These are phyloP conservation scores for Neopestalotiopsis sp. DNA, from an alignment of 2,329 filamentous ascomycete species.

Conservation along the genomic window DNA sequence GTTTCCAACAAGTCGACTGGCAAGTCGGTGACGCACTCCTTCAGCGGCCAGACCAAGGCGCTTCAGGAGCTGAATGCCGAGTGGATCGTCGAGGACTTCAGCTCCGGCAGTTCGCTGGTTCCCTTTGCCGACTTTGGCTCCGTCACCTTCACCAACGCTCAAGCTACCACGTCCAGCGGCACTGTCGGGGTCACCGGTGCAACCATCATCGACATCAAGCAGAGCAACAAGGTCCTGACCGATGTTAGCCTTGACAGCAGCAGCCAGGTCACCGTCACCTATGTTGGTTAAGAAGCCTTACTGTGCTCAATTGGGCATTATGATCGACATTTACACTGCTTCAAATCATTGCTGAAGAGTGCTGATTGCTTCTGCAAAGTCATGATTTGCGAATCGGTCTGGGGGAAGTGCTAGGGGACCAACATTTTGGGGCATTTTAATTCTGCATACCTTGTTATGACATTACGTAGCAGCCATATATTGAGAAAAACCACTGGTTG, in stretches of 20 bases:
- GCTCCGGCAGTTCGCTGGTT: constrained; percentile 44
- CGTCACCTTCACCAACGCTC: constrained; percentile 48
- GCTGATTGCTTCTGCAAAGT: too few species aligned
- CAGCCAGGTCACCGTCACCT: constrained; percentile 33
- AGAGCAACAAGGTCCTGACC: constrained; percentile 43
- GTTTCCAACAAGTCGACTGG: constrained; percentile 59
- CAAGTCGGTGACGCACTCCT: constrained; percentile 56
- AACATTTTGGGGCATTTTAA: background rate
- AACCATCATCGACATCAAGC: constrained; percentile 51
- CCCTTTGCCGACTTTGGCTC: constrained; percentile 51
- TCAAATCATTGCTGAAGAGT: too few species aligned
- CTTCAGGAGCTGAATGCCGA: constrained; percentile 64
- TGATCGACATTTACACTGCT: too few species aligned
- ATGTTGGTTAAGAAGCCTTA: constrained; percentile 13
- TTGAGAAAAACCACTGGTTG: background rate
- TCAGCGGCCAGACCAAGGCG: constrained; percentile 46
- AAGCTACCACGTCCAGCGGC: constrained; percentile 35
- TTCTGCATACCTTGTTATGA: background rate
- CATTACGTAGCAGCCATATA: background rate
- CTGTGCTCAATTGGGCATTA: background rate
- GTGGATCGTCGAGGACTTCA: constrained; percentile 67
- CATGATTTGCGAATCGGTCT: background rate
- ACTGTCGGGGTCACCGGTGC: constrained; percentile 43
- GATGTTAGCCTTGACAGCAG: background rate
- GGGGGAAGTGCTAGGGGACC: background rate